Evolutionary conservation across 225 moss, liverwort and hornwort species (phyloP).

Genomic region (Marchantia paleacea): DNA sequence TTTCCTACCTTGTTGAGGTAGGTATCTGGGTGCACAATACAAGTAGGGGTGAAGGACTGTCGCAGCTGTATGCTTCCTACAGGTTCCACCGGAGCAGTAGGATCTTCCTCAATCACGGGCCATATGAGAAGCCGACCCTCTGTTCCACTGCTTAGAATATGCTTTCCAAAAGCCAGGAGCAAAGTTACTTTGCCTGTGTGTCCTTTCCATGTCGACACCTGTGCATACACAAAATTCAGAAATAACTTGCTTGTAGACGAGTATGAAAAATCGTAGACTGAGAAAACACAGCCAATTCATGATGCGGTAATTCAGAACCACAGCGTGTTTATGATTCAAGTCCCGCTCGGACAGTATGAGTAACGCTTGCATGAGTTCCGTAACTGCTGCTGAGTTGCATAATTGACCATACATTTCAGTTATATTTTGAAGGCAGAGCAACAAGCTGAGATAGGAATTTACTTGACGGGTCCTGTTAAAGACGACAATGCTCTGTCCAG

Average conservation of each 20-base stretch:
- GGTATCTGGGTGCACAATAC: conserved; percentile 95
- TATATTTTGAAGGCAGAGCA: too few species aligned
- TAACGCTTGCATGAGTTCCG: too few species aligned
- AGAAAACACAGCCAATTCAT: too few species aligned
- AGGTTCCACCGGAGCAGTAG: conserved; percentile 39
- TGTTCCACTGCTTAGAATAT: conserved; percentile 69
- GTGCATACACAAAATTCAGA: background rate
- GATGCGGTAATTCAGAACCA: too few species aligned
- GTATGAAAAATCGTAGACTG: too few species aligned
- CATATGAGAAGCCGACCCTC: conserved; percentile 70
- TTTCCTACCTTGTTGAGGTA: conserved; percentile 76
- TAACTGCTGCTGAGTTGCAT: too few species aligned
- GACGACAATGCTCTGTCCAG: conserved; percentile 74
- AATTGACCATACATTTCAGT: too few species aligned
- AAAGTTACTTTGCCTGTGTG: conserved; percentile 64
- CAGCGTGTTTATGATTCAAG: too few species aligned
- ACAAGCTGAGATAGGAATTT: background rate
- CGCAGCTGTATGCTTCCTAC: conserved; percentile 68
- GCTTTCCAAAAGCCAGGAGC: conserved; percentile 75
- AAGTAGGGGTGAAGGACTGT: conserved; percentile 84
- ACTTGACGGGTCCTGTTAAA: conserved; percentile 79
- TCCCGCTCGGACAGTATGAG: too few species aligned
- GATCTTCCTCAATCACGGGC: conserved; percentile 36
- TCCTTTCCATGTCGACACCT: conserved; percentile 70
- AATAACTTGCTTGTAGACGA: too few species aligned